These are phyloP conservation scores for Chenopodium suecicum DNA, from an alignment of 148 eudicot species.

Conservation along the genomic window DNA sequence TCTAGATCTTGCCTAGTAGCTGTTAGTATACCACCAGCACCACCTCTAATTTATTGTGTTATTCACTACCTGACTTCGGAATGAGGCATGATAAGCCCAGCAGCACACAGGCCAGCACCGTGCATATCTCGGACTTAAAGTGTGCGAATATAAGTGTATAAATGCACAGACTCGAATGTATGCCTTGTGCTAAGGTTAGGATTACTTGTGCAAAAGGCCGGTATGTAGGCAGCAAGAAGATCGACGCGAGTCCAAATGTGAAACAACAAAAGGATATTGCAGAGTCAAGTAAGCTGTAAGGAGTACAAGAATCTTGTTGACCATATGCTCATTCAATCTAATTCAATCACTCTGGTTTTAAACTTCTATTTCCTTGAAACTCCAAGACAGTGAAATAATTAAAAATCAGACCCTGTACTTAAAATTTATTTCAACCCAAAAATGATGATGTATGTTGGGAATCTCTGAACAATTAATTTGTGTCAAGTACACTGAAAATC, in stretches of 20 bases:
- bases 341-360: neutral
- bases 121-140: neutral
- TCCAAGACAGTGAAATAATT: neutral
- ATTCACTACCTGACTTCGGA: neutral
- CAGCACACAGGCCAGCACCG: neutral
- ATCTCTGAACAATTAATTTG: conserved; percentile 7
- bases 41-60: neutral
- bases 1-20: neutral
- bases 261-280: too few species aligned
- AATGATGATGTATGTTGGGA: conserved; percentile 4
- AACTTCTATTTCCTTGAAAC: neutral
- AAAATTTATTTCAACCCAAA: neutral
- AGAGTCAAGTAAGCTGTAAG: too few species aligned
- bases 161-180: neutral
- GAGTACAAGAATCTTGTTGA: neutral
- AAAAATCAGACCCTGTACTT: neutral
- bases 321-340: neutral
- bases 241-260: too few species aligned
- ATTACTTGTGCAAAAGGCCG: too few species aligned
- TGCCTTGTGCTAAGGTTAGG: neutral
- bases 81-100: neutral
- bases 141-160: too few species aligned
- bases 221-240: too few species aligned
- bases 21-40: neutral
- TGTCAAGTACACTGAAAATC: conserved; percentile 2